These are phyloP conservation scores for Monilinia vaccinii-corymbosi DNA, from an alignment of 2,329 filamentous ascomycete genomes.

Conservation along the genomic window DNA sequence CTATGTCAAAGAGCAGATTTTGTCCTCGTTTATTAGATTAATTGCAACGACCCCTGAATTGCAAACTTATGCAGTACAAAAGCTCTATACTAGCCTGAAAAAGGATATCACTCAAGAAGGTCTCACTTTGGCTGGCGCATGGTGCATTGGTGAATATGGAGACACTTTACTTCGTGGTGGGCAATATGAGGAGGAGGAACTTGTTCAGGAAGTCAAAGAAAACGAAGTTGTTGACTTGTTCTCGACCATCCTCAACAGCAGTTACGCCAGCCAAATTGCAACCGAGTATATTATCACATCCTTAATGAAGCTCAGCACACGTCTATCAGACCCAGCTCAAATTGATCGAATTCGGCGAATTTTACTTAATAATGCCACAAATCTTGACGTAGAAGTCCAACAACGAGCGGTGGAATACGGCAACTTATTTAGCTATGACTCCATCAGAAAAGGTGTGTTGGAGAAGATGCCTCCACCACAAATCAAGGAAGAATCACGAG, in stretches of 20 bases:
- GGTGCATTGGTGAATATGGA: constrained; percentile 96
- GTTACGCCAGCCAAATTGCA: constrained; percentile 81
- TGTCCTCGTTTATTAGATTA: constrained; percentile 91
- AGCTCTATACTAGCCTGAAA: constrained; percentile 81
- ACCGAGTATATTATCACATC: constrained; percentile 95
- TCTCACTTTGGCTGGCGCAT: constrained; percentile 82
- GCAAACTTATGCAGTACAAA: constrained; percentile 94
- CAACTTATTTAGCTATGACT: constrained; percentile 86
- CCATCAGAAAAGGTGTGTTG: constrained; percentile 78
- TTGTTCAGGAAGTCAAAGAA: constrained; percentile 73
- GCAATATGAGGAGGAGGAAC: constrained; percentile 88
- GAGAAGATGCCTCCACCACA: constrained; percentile 98
- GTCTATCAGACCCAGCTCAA: constrained; percentile 75
- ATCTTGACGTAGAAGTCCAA: constrained; percentile 90
- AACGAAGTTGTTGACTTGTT: constrained; percentile 91
- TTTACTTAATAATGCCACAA: constrained; percentile 69
- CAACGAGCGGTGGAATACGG: constrained; percentile 92
- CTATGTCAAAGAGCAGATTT: constrained; percentile 94
- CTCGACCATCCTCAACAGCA: constrained; percentile 84
- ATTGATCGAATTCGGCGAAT: constrained; percentile 76
- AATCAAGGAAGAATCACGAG: constrained; percentile 89
- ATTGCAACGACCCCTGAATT: constrained; percentile 91
- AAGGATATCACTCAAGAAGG: constrained; percentile 98
- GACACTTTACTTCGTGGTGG: constrained; percentile 83
- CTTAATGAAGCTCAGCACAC: constrained; percentile 87